These are phyloP conservation scores for Nannochloropsis salina DNA, from an alignment of 108 stramenopile species.

Conservation along the genomic window DNA sequence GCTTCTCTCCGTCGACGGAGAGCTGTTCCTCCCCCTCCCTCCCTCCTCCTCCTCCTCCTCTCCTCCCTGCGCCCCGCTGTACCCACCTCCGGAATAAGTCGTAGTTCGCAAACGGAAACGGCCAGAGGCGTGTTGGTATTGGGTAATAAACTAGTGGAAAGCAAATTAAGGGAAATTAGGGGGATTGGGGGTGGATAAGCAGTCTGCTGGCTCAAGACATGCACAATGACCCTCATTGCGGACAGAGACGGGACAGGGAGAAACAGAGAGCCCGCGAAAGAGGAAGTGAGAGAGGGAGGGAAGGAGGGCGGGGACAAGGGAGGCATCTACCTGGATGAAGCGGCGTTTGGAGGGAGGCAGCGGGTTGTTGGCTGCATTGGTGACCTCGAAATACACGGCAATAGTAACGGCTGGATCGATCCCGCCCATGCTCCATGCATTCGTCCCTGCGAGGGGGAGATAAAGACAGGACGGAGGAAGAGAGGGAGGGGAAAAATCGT, in stretches of 20 bases:
- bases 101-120: conserved; percentile 83
- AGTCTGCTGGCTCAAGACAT: too few relatives aligned
- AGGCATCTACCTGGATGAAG: conserved; percentile 28
- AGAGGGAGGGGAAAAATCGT: background rate
- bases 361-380: conserved; percentile 40
- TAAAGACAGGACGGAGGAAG: background rate
- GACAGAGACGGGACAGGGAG: too few relatives aligned
- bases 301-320: background rate
- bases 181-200: background rate
- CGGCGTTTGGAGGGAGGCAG: conserved; percentile 55
- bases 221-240: too few relatives aligned
- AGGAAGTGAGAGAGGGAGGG: background rate
- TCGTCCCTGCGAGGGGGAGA: conserved; percentile 67
- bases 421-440: conserved; percentile 95
- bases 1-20: background rate
- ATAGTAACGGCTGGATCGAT: conserved; percentile 83
- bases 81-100: conserved; percentile 88
- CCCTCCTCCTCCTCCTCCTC: background rate
- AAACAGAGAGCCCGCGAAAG: background rate
- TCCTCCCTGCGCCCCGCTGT: conserved; percentile 31
- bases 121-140: conserved; percentile 90
- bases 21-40: background rate
- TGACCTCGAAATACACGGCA: conserved; percentile 96
- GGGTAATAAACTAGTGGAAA: conserved; percentile 87
- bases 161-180: background rate